Base-by-base conservation (phyloP, 1,284 basidiomycete species). In the Cryptococcus neoformans region DNA sequence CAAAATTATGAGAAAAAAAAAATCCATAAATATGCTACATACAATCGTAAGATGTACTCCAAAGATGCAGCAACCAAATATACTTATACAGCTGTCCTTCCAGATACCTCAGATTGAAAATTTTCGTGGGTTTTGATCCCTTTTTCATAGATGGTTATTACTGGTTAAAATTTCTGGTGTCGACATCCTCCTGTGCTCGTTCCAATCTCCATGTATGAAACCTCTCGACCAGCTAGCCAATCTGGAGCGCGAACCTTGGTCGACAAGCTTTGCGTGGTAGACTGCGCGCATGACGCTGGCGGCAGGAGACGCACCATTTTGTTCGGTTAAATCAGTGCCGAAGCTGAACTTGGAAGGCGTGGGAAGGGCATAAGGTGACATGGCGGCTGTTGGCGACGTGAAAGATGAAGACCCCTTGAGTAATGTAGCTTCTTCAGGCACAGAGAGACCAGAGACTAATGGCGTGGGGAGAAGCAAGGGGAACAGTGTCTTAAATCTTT, bases 401-500 rank as follows among this genome's bases (percentile, higher is more conserved):
- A 36, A n/a, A 9, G 28, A 28, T n/a, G 44, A 11, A 10, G 35
- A 28, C 7, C 12, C 16, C 11, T 44, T 11, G 28, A n/a, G 21
- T 4, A 42, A 44, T 6, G 41, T 44, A 12, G 59, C 62, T 28
- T 55, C 60, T 14, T 58, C 61, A 16, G 57, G 57, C 10, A 36
- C 34, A 3, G 49, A 53, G 14, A 56, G n/a, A 14, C 50, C 42
- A 2, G 56, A 59, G 39, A 71, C 57, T 16, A 73, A 62, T 17
- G 65, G 69, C 6, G 55, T 51, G 36, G 61, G 76, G 39, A 80
- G 67, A 2, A 77, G 69, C 35, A 79, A 66, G 6, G 79, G 75
- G 66, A 80, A 79, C 28, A 80, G 69, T 5, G 72, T 75, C 54
- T 60, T 64, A 63, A 77, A 78, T 21, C 77, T 67, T 9, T 67